These are phyloP conservation scores for Aspergillus cavernicola DNA, from an alignment of 495 filamentous ascomycete species.

Conservation along the genomic window DNA sequence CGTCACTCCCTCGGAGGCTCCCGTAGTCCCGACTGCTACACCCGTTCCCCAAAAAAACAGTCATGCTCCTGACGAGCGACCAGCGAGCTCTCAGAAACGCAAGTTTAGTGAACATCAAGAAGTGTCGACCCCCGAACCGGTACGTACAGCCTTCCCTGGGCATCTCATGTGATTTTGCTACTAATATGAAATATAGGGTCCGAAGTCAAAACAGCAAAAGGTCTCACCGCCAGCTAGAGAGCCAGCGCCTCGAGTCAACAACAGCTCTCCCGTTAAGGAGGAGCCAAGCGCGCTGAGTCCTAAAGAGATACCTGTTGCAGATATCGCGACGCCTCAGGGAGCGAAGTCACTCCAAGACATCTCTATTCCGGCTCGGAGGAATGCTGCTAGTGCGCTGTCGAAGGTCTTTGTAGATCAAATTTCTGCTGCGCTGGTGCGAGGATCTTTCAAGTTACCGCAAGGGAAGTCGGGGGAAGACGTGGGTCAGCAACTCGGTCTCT, in stretches of 20 bases:
- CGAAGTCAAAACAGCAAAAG: slow-evolving; percentile 40
- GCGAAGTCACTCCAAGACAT: slow-evolving; percentile 41
- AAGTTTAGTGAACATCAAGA: slow-evolving; percentile 42
- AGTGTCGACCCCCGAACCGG: slow-evolving; percentile 24
- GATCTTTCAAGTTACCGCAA: slow-evolving; percentile 48
- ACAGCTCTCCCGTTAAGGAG: slow-evolving; percentile 32
- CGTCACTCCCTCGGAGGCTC: slow-evolving; percentile 10
- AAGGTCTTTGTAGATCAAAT: slow-evolving; percentile 53
- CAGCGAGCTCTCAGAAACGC: slow-evolving; percentile 39
- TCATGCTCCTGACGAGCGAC: slow-evolving; percentile 23
- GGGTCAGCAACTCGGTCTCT: slow-evolving; percentile 55
- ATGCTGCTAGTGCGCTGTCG: slow-evolving; percentile 46
- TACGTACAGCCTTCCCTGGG: slow-evolving; percentile 17
- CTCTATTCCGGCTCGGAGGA: slow-evolving; percentile 45
- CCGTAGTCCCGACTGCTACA: slow-evolving; percentile 17
- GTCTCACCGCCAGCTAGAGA: slow-evolving; percentile 26
- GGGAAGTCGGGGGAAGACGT: slow-evolving; percentile 50
- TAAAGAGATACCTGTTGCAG: slow-evolving; percentile 25
- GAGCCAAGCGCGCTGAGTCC: slow-evolving; percentile 25
- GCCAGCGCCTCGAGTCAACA: slow-evolving; percentile 14
- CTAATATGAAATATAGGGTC: slow-evolving; percentile 29
- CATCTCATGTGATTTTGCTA: background rate
- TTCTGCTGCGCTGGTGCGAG: slow-evolving; percentile 46
- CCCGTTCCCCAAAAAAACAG: slow-evolving; percentile 34
- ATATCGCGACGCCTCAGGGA: slow-evolving; percentile 22